Conservation (phyloP, 2,329 filamentous ascomycete genomes). For the Tolypocladium tropicale region DNA sequence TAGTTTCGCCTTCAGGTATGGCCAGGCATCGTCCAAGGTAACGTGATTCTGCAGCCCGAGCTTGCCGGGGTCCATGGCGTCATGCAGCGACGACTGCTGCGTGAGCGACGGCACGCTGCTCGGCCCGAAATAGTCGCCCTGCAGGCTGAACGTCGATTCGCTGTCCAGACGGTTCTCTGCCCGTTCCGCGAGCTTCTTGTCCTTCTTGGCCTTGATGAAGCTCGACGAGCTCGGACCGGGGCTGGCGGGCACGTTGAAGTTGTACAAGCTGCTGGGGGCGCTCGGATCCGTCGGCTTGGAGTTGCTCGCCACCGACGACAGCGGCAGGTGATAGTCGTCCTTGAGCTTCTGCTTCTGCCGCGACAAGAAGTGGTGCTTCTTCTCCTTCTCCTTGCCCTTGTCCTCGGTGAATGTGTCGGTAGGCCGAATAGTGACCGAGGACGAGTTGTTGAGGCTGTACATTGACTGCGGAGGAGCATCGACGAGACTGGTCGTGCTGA, state of each 20-base stretch:
- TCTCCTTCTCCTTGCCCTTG: constrained; percentile 48
- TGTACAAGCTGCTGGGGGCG: constrained; percentile 68
- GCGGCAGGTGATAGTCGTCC: constrained; percentile 60
- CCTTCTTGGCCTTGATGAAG: constrained; percentile 77
- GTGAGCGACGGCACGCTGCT: constrained; percentile 38
- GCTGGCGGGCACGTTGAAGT: constrained; percentile 64
- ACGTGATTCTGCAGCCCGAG: constrained; percentile 56
- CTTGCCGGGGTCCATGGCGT: constrained; percentile 44
- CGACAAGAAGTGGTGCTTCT: constrained; percentile 71
- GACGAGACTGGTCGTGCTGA: constrained; percentile 60
- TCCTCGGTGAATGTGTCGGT: constrained; percentile 39
- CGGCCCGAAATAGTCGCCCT: constrained; percentile 41
- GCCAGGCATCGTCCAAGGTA: constrained; percentile 72
- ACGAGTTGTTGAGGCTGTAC: constrained; percentile 67
- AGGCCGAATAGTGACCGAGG: constrained; percentile 65
- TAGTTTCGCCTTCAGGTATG: constrained; percentile 64
- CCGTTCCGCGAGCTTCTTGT: constrained; percentile 71
- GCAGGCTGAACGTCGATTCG: constrained; percentile 31
- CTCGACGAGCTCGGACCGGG: constrained; percentile 53
- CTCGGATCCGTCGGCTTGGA: constrained; percentile 65
- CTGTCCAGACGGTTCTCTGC: constrained; percentile 40
- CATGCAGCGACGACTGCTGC: constrained; percentile 35
- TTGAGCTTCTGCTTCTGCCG: constrained; percentile 71
- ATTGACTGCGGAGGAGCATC: constrained; percentile 54
- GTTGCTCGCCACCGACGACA: constrained; percentile 69